A percentile compares a stretch with the other conserved stretches of the same genome.
Evolutionary conservation across 1,284 basidiomycete genomes (phyloP).

Genomic region (Malassezia sympodialis): DNA sequence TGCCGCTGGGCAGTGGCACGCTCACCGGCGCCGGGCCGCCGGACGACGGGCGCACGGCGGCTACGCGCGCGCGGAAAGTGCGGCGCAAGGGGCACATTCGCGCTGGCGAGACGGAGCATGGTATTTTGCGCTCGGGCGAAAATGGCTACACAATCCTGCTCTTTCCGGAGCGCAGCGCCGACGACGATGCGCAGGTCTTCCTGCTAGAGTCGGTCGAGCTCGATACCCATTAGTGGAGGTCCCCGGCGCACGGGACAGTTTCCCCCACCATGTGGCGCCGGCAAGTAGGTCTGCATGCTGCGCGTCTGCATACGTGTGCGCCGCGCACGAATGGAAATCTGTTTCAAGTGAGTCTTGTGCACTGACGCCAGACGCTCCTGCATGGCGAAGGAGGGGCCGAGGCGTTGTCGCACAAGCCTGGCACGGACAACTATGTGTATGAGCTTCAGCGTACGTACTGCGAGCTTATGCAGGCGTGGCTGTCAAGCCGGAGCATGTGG

Average conservation of each 20-base stretch:
- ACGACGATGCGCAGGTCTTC: not conserved
- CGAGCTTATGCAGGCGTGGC: conserved; percentile 18
- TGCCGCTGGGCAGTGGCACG: conserved; percentile 2
- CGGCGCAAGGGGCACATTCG: conserved; percentile 12
- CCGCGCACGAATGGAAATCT: not conserved
- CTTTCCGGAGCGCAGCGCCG: not conserved
- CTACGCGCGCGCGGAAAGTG: conserved; percentile 1
- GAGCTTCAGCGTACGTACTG: conserved; percentile 30
- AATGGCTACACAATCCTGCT: conserved; percentile 14
- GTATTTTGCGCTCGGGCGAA: conserved; percentile 11
- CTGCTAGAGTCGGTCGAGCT: conserved; percentile 14
- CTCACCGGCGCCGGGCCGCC: not conserved
- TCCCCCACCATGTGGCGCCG: not conserved
- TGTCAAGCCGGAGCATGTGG: conserved; percentile 29
- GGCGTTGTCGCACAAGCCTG: conserved; percentile 25
- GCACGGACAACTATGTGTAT: conserved; percentile 36
- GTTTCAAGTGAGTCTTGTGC: not conserved
- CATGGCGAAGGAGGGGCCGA: conserved; percentile 36
- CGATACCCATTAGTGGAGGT: conserved; percentile 9
- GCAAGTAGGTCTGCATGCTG: not conserved
- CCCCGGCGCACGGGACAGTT: not conserved
- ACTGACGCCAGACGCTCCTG: conserved; percentile 22
- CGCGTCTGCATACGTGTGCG: not conserved
- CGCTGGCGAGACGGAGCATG: conserved; percentile 16
- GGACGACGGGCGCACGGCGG: not conserved